A percentile compares a stretch with the other conserved stretches of the same genome.
Conservation (phyloP, 768 basidiomycete species). For the Pulveroboletus sp. region DNA sequence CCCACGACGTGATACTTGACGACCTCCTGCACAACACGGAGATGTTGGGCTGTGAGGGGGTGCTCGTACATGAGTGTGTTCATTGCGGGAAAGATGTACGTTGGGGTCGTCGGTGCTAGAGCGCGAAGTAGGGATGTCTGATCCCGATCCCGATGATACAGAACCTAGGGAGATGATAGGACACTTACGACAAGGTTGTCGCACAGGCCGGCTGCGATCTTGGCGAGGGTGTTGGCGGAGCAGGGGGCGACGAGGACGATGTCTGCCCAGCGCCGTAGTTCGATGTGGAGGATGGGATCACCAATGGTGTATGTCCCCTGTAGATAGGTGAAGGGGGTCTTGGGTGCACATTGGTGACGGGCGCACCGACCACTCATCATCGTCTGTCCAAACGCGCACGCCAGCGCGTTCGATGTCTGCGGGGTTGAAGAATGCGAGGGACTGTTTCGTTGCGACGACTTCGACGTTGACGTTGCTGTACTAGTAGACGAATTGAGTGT, state of each 20-base stretch:
- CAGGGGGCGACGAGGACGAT: conserved; percentile 93
- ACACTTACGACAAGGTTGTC: conserved; percentile 78
- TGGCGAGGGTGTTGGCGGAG: conserved; percentile 94
- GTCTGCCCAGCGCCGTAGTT: conserved; percentile 93
- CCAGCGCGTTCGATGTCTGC: conserved; percentile 49
- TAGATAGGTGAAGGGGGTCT: neutral
- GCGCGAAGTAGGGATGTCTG: conserved; percentile 84
- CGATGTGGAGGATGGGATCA: conserved; percentile 94
- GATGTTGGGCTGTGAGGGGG: conserved; percentile 83
- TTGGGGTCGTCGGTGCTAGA: conserved; percentile 77
- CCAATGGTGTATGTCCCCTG: conserved; percentile 76
- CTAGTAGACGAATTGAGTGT: conserved; percentile 37
- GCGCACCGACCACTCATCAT: conserved; percentile 90
- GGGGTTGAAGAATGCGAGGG: conserved; percentile 72
- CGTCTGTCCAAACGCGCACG: conserved; percentile 80
- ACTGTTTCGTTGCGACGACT: conserved; percentile 77
- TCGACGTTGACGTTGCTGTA: conserved; percentile 74
- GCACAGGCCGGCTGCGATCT: conserved; percentile 84
- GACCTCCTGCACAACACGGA: conserved; percentile 69
- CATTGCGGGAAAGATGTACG: conserved; percentile 96
- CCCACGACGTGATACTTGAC: conserved; percentile 81
- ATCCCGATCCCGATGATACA: neutral
- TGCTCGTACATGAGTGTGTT: conserved; percentile 98
- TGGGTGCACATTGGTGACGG: neutral
- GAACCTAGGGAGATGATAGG: too few relatives aligned